These are phyloP conservation scores for Baudoinia panamericana DNA, from an alignment of 495 filamentous ascomycete species.

Conservation along the genomic window DNA sequence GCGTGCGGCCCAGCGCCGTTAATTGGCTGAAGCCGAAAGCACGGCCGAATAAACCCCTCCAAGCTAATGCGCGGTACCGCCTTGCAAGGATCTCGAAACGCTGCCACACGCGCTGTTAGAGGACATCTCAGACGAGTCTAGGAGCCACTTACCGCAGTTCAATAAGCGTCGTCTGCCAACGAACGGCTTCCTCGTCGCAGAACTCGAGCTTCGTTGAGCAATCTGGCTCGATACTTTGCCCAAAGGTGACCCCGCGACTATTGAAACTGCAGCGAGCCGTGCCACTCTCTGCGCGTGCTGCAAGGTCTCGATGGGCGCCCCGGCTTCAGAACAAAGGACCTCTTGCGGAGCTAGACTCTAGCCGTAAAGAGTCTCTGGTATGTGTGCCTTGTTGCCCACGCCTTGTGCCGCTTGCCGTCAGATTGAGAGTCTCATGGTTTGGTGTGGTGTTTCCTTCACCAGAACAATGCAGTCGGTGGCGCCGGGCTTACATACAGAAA, in stretches of 20 bases:
- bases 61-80: conserved; percentile 1
- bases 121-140: not conserved
- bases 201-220: too few relatives aligned
- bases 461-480: too few relatives aligned
- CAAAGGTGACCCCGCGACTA: too few relatives aligned
- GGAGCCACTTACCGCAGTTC: not conserved
- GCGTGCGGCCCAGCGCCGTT: not conserved
- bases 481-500: too few relatives aligned
- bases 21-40: not conserved
- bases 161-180: not conserved
- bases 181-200: not conserved
- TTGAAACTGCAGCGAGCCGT: conserved; percentile 4
- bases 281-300: conserved; percentile 1
- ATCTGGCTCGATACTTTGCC: too few relatives aligned
- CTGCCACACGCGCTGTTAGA: not conserved
- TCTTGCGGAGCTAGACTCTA: too few relatives aligned
- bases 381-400: too few relatives aligned
- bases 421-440: too few relatives aligned
- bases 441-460: too few relatives aligned
- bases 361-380: too few relatives aligned
- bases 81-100: not conserved
- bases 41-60: not conserved
- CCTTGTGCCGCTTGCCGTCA: too few relatives aligned
- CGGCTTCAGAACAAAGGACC: conserved; percentile 7
- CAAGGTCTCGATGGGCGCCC: conserved; percentile 1